Conservation (phyloP, 805 yeast species). For the Peterozyma toletana region DNA sequence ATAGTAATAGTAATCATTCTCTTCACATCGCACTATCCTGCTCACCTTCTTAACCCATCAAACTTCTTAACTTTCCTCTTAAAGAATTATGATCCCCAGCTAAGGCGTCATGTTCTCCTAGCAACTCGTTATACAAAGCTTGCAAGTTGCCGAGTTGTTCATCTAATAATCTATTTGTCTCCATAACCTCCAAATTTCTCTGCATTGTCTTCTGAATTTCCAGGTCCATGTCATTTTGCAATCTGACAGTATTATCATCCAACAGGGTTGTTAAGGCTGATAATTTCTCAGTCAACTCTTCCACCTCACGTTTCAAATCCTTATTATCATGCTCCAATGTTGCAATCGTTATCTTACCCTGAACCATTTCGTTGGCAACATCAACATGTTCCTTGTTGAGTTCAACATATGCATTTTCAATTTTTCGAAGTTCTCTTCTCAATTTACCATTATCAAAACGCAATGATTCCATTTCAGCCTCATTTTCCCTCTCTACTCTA, state of each 20-base stretch:
- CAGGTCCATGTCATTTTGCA: conserved; percentile 27
- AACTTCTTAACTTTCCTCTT: conserved; percentile 13
- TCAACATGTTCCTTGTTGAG: conserved; percentile 79
- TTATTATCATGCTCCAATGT: conserved; percentile 68
- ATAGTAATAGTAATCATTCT: no score
- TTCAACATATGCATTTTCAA: conserved; percentile 62
- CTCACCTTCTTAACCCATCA: conserved; percentile 4
- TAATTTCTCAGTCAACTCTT: conserved; percentile 35
- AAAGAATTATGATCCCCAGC: conserved; percentile 21
- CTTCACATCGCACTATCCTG: background rate
- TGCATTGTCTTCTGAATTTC: conserved; percentile 56
- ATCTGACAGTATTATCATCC: conserved; percentile 16
- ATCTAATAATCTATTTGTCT: conserved; percentile 48
- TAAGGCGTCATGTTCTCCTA: conserved; percentile 27
- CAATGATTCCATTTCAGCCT: conserved; percentile 51
- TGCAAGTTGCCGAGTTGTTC: conserved; percentile 41
- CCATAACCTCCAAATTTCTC: conserved; percentile 61
- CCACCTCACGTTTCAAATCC: conserved; percentile 44
- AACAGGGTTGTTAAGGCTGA: conserved; percentile 19
- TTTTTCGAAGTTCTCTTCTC: conserved; percentile 61
- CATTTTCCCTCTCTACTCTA: conserved; percentile 55
- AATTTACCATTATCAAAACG: conserved; percentile 64
- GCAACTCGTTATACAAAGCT: conserved; percentile 14
- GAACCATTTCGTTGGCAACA: conserved; percentile 82
- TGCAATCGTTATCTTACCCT: conserved; percentile 68